These are phyloP conservation scores for Candida maltosa DNA, from an alignment of 805 yeast species.

Conservation along the genomic window DNA sequence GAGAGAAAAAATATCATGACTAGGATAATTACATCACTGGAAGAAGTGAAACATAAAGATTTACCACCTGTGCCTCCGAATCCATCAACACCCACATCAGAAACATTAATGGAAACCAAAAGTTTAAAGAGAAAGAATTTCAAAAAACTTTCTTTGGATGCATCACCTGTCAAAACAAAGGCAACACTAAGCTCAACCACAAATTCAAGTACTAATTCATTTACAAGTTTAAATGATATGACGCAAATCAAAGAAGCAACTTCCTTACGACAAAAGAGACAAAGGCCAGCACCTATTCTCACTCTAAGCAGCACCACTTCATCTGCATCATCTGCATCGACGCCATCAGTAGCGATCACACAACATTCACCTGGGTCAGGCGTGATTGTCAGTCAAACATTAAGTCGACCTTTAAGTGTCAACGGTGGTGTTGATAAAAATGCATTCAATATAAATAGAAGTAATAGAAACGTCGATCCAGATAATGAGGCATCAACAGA, in stretches of 20 bases:
- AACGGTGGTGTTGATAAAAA: background rate
- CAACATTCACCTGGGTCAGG: constrained; percentile 3
- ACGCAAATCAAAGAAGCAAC: constrained; percentile 7
- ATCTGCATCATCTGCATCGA: constrained; percentile 2
- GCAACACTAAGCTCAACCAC: background rate
- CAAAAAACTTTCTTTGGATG: constrained; percentile 29
- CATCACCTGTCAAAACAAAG: constrained; percentile 1
- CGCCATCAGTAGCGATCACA: background rate
- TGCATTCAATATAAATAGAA: constrained; percentile 9
- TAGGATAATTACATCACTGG: too few species aligned
- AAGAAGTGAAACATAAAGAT: constrained; percentile 33
- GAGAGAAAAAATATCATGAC: too few species aligned
- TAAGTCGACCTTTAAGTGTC: constrained; percentile 1
- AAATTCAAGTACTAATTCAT: constrained; percentile 2
- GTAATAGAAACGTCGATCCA: constrained; percentile 21
- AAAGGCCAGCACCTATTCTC: constrained; percentile 30
- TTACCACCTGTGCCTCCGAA: constrained; percentile 35
- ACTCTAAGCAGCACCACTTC: constrained; percentile 13
- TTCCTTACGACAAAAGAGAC: constrained; percentile 18
- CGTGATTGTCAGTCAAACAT: constrained; percentile 4
- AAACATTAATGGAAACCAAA: constrained; percentile 26
- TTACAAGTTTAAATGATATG: constrained; percentile 4
- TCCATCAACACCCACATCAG: background rate
- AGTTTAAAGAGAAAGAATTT: constrained; percentile 38
- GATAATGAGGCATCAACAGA: constrained; percentile 19